A percentile compares a stretch with the other conserved stretches of the same genome.
phyloP scores from a whole-genome alignment of 2,329 filamentous ascomycete species.

The Cladosporium sp. region DNA sequence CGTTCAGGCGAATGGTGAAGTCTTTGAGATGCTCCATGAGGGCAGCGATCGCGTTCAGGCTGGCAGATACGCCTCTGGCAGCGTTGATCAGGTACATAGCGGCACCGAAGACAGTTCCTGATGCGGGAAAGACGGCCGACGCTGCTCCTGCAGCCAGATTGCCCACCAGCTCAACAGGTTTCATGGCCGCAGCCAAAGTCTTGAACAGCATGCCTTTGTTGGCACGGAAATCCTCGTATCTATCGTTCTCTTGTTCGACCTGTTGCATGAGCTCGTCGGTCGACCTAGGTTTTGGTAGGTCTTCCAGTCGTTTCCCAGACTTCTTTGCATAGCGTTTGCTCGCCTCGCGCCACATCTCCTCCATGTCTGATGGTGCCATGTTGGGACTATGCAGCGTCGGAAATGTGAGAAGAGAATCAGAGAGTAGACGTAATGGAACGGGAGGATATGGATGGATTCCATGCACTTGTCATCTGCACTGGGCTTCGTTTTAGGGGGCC shows the following conservation, averaged over 20 bases:
- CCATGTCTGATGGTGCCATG: slow-evolving; percentile 12
- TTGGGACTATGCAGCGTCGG: background rate
- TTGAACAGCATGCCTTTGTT: too few relatives aligned
- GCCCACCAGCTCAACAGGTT: too few relatives aligned
- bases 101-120: too few relatives aligned
- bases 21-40: too few relatives aligned
- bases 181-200: too few relatives aligned
- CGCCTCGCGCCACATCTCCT: slow-evolving; percentile 17
- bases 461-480: background rate
- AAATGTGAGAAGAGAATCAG: background rate
- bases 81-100: too few relatives aligned
- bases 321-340: slow-evolving; percentile 16
- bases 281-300: slow-evolving; percentile 19
- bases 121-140: too few relatives aligned
- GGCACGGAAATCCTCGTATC: too few relatives aligned
- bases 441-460: background rate
- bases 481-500: background rate
- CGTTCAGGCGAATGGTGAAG: too few relatives aligned
- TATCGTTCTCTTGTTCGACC: slow-evolving; percentile 3
- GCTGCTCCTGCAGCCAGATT: too few relatives aligned
- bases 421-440: background rate
- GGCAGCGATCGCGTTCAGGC: too few relatives aligned
- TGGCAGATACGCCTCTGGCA: too few relatives aligned
- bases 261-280: slow-evolving; percentile 18
- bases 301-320: slow-evolving; percentile 17